Evolutionary conservation across 2,329 filamentous ascomycete genomes (phyloP).

Genomic region (Nothopassalora personata): DNA sequence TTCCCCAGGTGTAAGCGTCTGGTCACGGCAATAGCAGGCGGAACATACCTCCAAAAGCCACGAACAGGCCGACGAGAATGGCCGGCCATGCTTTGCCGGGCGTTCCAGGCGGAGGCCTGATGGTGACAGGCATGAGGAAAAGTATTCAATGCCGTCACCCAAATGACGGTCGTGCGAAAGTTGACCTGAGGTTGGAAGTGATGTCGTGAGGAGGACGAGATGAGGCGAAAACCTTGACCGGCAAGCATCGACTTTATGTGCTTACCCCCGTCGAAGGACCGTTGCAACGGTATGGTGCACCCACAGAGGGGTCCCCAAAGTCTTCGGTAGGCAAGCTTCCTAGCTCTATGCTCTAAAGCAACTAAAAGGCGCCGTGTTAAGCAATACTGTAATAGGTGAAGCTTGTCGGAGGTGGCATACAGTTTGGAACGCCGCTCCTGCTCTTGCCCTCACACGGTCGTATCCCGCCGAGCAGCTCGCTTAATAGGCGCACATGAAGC

Average conservation of each 20-base stretch:
- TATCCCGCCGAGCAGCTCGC: neutral
- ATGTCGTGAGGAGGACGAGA: neutral
- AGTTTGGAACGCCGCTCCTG: neutral
- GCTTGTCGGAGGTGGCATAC: neutral
- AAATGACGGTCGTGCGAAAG: neutral
- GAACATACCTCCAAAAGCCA: conserved; percentile 35
- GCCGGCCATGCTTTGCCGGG: conserved; percentile 44
- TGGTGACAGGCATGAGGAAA: conserved; percentile 37
- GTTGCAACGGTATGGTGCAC: neutral
- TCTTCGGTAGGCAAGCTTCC: neutral
- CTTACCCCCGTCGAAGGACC: neutral
- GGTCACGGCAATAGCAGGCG: conserved; percentile 32
- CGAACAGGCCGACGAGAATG: conserved; percentile 42
- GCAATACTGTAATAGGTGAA: neutral
- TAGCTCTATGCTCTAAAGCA: neutral
- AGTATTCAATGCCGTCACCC: neutral
- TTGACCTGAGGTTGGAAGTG: neutral
- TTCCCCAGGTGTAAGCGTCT: conserved; percentile 11
- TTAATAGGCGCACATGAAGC: neutral
- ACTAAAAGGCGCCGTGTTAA: neutral
- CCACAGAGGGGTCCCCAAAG: neutral
- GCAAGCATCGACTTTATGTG: neutral
- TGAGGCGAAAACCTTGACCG: neutral
- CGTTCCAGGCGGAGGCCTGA: conserved; percentile 44
- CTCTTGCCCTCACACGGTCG: neutral